A percentile compares a stretch with the other conserved stretches of the same genome.
phyloP scores from a whole-genome alignment of 257 asterid genomes.

The Salvia miltiorrhiza region DNA sequence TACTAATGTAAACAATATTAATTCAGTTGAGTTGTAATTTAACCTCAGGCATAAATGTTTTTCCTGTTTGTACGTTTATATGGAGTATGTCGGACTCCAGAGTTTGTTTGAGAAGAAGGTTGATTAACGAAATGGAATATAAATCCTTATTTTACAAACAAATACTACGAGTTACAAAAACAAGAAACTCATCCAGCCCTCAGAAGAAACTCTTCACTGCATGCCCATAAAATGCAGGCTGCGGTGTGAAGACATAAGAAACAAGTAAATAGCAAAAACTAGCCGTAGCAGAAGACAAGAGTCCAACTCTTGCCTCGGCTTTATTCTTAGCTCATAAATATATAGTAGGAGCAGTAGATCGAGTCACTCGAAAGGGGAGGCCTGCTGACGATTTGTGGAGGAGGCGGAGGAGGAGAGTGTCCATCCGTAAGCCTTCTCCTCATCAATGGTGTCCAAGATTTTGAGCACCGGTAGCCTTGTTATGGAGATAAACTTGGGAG shows the following conservation, averaged over 20 bases:
- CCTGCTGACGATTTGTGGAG: background rate
- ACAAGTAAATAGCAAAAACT: background rate
- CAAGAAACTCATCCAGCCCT: constrained; percentile 14
- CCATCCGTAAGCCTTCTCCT: constrained; percentile 48
- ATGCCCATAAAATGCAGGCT: constrained; percentile 36
- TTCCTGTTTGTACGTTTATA: no score
- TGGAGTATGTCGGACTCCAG: no score
- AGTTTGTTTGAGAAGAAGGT: background rate
- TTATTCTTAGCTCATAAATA: background rate
- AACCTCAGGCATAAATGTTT: no score
- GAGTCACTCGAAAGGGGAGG: constrained; percentile 21
- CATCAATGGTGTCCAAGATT: constrained; percentile 52
- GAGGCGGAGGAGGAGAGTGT: constrained; percentile 24
- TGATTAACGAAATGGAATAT: background rate
- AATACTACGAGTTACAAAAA: no score
- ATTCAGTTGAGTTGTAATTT: no score
- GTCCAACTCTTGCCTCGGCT: constrained; percentile 9
- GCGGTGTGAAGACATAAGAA: background rate
- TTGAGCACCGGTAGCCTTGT: constrained; percentile 37
- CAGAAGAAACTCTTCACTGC: constrained; percentile 16
- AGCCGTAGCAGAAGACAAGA: background rate
- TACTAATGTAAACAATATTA: background rate
- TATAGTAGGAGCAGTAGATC: background rate
- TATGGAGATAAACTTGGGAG: constrained; percentile 39
- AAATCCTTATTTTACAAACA: constrained; percentile 12